Percentiles rank a stretch among this genome's conserved stretches.
Conservation (phyloP, 257 asterid genomes). For the Solanum gracilifrons region DNA sequence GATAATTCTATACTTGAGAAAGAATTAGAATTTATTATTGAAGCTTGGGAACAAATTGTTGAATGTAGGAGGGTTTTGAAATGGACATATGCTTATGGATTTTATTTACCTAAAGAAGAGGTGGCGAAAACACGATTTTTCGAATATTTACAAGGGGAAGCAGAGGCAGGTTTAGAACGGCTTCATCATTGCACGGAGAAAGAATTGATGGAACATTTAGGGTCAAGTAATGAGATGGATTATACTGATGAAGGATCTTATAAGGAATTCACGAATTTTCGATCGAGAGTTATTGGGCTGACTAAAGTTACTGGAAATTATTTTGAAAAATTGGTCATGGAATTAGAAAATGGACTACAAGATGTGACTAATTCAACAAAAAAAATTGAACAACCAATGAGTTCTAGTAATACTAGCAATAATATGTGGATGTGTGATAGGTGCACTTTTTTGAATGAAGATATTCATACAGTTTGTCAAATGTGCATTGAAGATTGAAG, state of each 20-base stretch:
- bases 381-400: not conserved
- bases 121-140: slow-evolving; percentile 5
- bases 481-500: not conserved
- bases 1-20: not conserved
- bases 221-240: not conserved
- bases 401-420: not conserved
- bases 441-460: not conserved
- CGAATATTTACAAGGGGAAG: slow-evolving; percentile 30
- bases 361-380: not conserved
- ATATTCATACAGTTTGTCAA: not conserved
- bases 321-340: slow-evolving; percentile 5
- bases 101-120: slow-evolving; percentile 6
- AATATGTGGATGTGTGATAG: not conserved
- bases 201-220: not conserved
- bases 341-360: slow-evolving; percentile 1
- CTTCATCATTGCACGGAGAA: slow-evolving; percentile 40
- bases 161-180: slow-evolving; percentile 27
- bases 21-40: not conserved
- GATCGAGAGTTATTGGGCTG: not conserved
- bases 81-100: slow-evolving; percentile 40
- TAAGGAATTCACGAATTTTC: not conserved
- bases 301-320: not conserved
- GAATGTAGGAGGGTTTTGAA: slow-evolving; percentile 41
- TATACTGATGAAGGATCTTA: not conserved
- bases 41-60: slow-evolving; percentile 42